Percentiles rank a stretch among this genome's conserved stretches.
phyloP scores from a whole-genome alignment of 2,329 filamentous ascomycete species.

The Escovopsis sp. region DNA sequence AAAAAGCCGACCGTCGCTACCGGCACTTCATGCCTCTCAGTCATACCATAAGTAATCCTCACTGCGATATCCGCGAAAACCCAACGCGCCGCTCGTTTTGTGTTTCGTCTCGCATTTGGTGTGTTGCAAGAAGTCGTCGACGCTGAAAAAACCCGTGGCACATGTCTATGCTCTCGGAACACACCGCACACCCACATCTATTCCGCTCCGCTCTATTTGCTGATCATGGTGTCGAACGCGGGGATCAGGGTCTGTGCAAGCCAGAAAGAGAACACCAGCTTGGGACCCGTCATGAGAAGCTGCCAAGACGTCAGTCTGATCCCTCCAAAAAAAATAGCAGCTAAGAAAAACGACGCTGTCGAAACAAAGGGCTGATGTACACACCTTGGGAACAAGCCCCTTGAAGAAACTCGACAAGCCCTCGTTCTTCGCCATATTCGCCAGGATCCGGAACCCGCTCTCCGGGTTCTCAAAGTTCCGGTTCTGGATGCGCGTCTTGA shows the following conservation, averaged over 20 bases:
- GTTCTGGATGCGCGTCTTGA: constrained; percentile 98
- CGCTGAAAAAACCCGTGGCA: too few species aligned
- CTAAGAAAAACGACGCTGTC: neutral
- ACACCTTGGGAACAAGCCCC: constrained; percentile 78
- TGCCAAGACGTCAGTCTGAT: constrained; percentile 16
- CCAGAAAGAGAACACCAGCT: constrained; percentile 99
- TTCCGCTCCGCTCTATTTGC: constrained; percentile 2
- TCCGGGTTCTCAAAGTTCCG: constrained; percentile 97
- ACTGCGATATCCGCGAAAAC: too few species aligned
- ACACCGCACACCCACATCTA: too few species aligned
- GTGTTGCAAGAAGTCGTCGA: too few species aligned
- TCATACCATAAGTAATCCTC: too few species aligned
- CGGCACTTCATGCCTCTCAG: too few species aligned
- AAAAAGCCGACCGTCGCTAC: too few species aligned
- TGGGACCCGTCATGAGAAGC: constrained; percentile 97
- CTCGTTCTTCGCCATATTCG: constrained; percentile 87
- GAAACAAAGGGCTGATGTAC: constrained; percentile 8
- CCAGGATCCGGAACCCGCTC: constrained; percentile 78
- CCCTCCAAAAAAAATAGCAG: neutral
- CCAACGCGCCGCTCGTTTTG: too few species aligned
- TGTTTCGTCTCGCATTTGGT: too few species aligned
- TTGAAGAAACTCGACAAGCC: constrained; percentile 88
- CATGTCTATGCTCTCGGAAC: too few species aligned
- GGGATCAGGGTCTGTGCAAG: constrained; percentile 96
- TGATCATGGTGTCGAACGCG: constrained; percentile 47